phyloP scores from a whole-genome alignment of 176 grass and related monocot genomes.

The Eleusine coracana region DNA sequence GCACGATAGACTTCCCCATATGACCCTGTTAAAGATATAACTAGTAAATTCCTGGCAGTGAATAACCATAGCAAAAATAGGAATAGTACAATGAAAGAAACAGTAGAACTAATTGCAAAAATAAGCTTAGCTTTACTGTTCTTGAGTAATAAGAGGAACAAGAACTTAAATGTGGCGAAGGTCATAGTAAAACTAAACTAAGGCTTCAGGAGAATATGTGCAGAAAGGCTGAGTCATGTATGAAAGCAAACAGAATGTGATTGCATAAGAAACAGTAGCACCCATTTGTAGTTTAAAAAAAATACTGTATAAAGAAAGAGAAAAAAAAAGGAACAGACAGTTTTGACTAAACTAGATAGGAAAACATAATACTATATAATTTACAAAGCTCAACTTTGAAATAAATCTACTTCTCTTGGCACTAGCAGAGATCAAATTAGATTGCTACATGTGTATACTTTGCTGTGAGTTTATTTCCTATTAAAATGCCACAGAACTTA shows the following conservation, averaged over 20 bases:
- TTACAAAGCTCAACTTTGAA: conserved; percentile 2
- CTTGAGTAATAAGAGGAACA: background rate
- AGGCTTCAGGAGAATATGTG: no score
- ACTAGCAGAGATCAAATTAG: background rate
- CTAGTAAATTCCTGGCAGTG: conserved; percentile 10
- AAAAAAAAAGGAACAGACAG: background rate
- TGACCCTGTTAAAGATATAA: conserved; percentile 58
- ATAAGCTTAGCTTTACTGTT: background rate
- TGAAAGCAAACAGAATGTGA: no score
- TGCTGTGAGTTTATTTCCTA: conserved; percentile 7
- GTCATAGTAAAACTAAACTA: background rate
- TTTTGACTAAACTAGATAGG: background rate
- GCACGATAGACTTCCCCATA: conserved; percentile 97
- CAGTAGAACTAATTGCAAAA: conserved; percentile 14
- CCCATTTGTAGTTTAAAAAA: background rate
- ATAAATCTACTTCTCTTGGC: conserved; percentile 4
- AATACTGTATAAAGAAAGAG: background rate
- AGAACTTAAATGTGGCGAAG: background rate
- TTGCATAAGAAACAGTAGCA: background rate
- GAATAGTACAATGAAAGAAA: background rate
- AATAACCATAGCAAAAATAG: conserved; percentile 24
- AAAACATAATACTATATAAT: conserved; percentile 2
- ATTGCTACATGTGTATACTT: background rate
- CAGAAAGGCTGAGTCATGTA: background rate
- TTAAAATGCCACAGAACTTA: conserved; percentile 12